Evolutionary conservation across 1,139 yeast genomes (phyloP), one percentile per base, ranked within the genome.

Genomic region (Yamadazyma atmosphaerica): DNA sequence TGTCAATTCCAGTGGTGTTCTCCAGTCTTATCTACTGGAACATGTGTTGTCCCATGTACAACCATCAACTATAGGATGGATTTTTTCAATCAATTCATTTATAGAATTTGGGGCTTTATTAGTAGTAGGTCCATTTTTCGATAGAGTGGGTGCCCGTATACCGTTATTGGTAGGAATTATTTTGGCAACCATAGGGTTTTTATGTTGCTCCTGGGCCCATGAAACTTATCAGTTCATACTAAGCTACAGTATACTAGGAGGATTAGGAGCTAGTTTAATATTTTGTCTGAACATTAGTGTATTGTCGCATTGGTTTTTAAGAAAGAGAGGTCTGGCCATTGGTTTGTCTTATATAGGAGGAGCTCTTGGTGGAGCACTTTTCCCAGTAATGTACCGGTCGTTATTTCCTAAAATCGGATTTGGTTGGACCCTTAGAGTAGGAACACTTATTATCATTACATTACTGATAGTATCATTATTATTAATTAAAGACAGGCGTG

Each of bases 331-430:
- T 0, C 58, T 72, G 34, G 85, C 84, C 1, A 59, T 77, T 25
- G 81, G 83, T 0, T 47, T 78, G 2, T 79, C 81, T 1, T 78
- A 83, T 2, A 63, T 76, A 16, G 87, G 87, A 3, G 86, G 85
- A 1, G 74, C 82, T 6, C 56, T 79, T 3, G 88, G 88, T 2
- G 86, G 85, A 2, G 68, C 81, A 1, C 57, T 78, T 2, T 79
- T 76, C 54, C 82, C 87, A 0, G 55, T 81, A 17, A 68, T 79
- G 66, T 65, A 81, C 47, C 68, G 77, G 41, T 55, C 62, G 22
- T 60, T 80, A 41, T 74, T 72, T 48, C 61, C 58, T 0, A 47
- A 52, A 25, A 58, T 77, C 13, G 87, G 88, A 1, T 83, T 68
- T 52, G 74, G 68, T 14, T 82, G 87, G 86, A 76, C 85, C 2